A percentile compares a stretch with the other conserved stretches of the same genome.
phyloP scores from a whole-genome alignment of 768 basidiomycete species.

The Strobilomyces confusus region DNA sequence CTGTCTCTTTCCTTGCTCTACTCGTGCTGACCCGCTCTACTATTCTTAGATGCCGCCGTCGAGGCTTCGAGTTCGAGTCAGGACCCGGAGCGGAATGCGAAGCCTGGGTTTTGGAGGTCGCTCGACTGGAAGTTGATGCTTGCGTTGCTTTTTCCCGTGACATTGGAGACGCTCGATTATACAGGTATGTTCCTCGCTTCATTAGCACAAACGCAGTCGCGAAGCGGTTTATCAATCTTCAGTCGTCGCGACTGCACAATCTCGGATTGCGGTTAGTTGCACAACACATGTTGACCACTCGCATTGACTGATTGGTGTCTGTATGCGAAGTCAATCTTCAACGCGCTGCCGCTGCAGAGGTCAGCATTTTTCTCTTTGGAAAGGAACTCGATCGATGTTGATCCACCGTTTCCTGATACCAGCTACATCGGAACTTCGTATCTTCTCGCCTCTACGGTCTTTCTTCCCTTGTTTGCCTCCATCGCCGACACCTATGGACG shows the following conservation, averaged over 20 bases:
- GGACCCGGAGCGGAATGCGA: not conserved
- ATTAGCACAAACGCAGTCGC: not conserved
- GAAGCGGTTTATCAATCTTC: not conserved
- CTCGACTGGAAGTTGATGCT: constrained; percentile 29
- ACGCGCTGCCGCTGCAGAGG: constrained; percentile 28
- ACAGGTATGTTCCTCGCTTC: constrained; percentile 14
- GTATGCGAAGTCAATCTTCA: constrained; percentile 24
- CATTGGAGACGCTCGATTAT: constrained; percentile 36
- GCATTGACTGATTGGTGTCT: not conserved
- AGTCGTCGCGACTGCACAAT: constrained; percentile 52
- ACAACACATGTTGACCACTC: not conserved
- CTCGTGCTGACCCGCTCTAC: not conserved
- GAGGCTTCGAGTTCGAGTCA: not conserved
- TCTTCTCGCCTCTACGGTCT: constrained; percentile 48
- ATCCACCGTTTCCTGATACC: not conserved
- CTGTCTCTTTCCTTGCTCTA: not conserved
- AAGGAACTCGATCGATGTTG: not conserved
- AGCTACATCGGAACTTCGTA: constrained; percentile 51
- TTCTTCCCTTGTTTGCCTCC: constrained; percentile 48
- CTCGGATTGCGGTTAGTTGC: constrained; percentile 43
- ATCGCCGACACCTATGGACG: constrained; percentile 50
- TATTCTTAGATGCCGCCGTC: constrained; percentile 1
- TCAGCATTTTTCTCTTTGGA: not conserved
- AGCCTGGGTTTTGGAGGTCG: constrained; percentile 24
- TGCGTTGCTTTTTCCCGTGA: constrained; percentile 40